Base-by-base conservation (phyloP, 352 stramenopile genomes). In the Poterioochromonas sp. region DNA sequence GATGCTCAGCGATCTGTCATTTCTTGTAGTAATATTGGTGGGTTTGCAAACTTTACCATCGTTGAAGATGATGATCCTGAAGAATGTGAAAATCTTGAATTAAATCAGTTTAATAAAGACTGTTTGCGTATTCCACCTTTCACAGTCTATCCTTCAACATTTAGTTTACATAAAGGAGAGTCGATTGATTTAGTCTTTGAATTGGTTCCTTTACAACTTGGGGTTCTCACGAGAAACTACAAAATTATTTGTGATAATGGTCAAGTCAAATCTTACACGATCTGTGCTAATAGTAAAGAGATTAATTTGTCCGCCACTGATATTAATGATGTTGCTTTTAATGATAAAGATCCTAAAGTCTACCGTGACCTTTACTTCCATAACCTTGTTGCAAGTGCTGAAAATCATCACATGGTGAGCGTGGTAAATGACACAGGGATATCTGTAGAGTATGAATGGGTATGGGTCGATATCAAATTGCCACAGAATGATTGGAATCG, bases 371-470 rank as follows among this genome's bases (percentile, higher is more conserved):
- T 78, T 12, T 18, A 39, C n/a, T 78, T 78, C 32, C 32, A 3
- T 15, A 1, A 11, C 41, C 1, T n/a, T 29, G 8, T 3, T 29
- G 39, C 70, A 47, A 29, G 47, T 39, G 39, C n/a, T 29, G 71
- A 78, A 34, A 8, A 40, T 12, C 1, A n/a, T 15, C 71, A 78
- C 12, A 1, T 41, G 18, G 18, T 78, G 1, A 51, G 8, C 1
- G 47, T 78, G 8, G 18, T 39, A 12, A 78, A 78, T 78, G 47
- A 63, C 8, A 78, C 43, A 34, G 71, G 71, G 22, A 11, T 78
- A 37, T 12, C 71, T n/a, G 29, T 78, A 32, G 71, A 78, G 32
- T 78, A 78, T 53, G 71, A 78, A 53, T 78, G 71, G 71, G 49
- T 78, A 22, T 78, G 71, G 71, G 32, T 78, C 12, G 29, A 74